phyloP scores from a whole-genome alignment of 2,329 filamentous ascomycete species.

The Paracoccidioides brasiliensis region DNA sequence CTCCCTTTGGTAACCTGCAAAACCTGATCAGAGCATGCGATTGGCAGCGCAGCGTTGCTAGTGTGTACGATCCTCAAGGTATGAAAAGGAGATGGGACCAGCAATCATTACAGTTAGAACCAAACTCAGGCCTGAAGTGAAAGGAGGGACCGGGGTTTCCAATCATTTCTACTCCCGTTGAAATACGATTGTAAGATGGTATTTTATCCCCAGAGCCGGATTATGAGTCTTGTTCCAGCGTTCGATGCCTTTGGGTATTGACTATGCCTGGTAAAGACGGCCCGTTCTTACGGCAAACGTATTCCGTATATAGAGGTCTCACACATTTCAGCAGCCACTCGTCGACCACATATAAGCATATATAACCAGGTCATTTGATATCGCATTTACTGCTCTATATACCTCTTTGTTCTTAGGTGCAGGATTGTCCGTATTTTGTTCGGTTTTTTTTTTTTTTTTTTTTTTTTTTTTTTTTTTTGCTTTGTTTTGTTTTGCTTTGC shows the following conservation, averaged over 20 bases:
- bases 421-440: neutral
- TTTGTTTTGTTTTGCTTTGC: neutral
- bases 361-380: neutral
- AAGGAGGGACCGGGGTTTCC: neutral
- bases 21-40: conserved; percentile 31
- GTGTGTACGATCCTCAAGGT: conserved; percentile 34
- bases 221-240: neutral
- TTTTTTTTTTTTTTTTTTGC: neutral
- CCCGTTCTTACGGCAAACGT: neutral
- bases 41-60: conserved; percentile 37
- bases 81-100: conserved; percentile 32
- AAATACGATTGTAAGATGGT: neutral
- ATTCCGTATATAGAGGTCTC: neutral
- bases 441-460: neutral
- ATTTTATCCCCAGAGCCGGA: neutral
- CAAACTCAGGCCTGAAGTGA: neutral
- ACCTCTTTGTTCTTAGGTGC: neutral
- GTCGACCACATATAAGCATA: neutral
- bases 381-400: neutral
- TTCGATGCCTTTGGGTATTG: neutral
- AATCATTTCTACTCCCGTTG: neutral
- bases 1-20: conserved; percentile 16
- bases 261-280: neutral
- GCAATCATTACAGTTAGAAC: neutral
- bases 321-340: neutral